phyloP scores from a whole-genome alignment of 2,329 filamentous ascomycete genomes.

The Dactylellina cionopaga region DNA sequence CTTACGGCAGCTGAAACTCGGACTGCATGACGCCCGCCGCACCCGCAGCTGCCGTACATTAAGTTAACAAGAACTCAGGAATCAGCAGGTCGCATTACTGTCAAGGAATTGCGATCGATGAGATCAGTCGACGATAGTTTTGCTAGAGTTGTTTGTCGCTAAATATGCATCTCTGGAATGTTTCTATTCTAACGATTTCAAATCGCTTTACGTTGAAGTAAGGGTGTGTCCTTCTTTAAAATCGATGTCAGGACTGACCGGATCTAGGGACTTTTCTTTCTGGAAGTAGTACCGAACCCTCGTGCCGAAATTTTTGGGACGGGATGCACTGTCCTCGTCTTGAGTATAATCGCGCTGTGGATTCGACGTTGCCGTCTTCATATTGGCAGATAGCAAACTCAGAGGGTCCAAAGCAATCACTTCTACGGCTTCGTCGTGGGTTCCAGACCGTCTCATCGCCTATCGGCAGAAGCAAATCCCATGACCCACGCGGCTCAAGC shows the following conservation, averaged over 20 bases:
- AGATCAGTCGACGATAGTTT: conserved; percentile 10
- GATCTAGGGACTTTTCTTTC: not conserved
- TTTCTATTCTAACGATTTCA: too few relatives aligned
- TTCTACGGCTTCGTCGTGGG: not conserved
- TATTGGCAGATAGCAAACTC: too few relatives aligned
- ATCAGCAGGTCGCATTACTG: conserved; percentile 36
- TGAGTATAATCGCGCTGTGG: too few relatives aligned
- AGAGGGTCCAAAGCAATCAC: conserved; percentile 10
- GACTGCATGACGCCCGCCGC: conserved; percentile 30
- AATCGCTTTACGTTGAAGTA: too few relatives aligned
- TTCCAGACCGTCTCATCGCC: conserved; percentile 32
- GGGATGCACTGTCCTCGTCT: conserved; percentile 26
- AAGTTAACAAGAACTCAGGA: conserved; percentile 14
- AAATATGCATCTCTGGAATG: conserved; percentile 19
- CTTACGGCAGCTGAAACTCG: conserved; percentile 38
- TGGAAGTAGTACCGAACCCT: conserved; percentile 33
- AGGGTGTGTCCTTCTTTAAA: not conserved
- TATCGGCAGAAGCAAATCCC: conserved; percentile 40
- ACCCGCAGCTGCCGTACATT: conserved; percentile 20
- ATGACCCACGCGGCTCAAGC: conserved; percentile 47
- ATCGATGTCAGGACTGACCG: not conserved
- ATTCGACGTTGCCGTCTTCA: too few relatives aligned
- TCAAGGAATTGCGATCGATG: conserved; percentile 30
- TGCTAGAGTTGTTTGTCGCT: too few relatives aligned
- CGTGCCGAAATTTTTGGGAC: conserved; percentile 28